Conservation (phyloP, 345 rosid species). For the Citrus mangshanensis region DNA sequence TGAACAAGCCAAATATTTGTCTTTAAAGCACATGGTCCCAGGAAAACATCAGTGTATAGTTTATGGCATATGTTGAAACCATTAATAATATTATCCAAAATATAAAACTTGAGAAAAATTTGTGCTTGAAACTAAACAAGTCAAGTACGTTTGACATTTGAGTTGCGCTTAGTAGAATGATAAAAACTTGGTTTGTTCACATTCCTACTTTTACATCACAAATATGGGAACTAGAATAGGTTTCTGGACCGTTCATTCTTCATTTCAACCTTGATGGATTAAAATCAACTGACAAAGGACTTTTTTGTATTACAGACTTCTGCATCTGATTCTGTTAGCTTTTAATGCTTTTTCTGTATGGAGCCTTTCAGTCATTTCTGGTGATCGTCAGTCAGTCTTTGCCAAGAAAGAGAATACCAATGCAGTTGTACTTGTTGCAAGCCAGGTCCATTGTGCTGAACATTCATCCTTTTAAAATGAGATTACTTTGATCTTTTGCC, state of each 20-base stretch:
- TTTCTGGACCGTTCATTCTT: background rate
- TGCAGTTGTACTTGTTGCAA: constrained; percentile 74
- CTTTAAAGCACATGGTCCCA: too few relatives aligned
- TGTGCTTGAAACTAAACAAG: background rate
- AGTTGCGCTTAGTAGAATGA: background rate
- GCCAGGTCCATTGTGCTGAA: constrained; percentile 51
- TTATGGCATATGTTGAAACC: too few relatives aligned
- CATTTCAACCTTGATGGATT: background rate
- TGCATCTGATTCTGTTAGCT: constrained; percentile 63
- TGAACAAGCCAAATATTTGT: background rate
- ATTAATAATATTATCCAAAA: too few relatives aligned
- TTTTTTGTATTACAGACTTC: constrained; percentile 41
- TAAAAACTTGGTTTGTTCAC: background rate
- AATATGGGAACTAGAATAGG: too few relatives aligned
- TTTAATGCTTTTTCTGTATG: constrained; percentile 57
- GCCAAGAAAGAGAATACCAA: constrained; percentile 57
- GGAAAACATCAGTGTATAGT: too few relatives aligned
- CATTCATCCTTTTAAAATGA: background rate
- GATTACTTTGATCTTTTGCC: background rate
- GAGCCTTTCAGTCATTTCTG: constrained; percentile 51
- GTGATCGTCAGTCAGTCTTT: constrained; percentile 45
- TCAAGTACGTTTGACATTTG: background rate
- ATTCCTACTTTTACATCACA: background rate
- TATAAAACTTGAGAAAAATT: background rate
- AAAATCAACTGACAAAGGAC: constrained; percentile 13